These are phyloP conservation scores for Moniliella sp. DNA, from an alignment of 1,284 basidiomycete genomes.

Conservation along the genomic window DNA sequence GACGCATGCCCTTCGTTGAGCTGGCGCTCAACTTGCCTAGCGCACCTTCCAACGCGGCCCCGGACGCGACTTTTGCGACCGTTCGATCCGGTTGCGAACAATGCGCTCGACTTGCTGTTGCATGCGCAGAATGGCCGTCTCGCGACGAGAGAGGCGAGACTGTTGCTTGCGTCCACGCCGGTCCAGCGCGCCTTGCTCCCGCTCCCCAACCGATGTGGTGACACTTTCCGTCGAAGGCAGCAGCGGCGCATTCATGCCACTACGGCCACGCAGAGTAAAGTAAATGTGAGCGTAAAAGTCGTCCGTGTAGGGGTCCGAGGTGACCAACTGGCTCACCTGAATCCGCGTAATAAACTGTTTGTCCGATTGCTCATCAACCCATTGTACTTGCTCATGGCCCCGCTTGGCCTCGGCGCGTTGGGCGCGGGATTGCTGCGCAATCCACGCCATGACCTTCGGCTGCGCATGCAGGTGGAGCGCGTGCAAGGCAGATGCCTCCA, in stretches of 20 bases:
- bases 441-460: not conserved
- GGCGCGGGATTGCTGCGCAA: conserved; percentile 9
- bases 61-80: conserved; percentile 27
- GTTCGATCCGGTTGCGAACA: conserved; percentile 71
- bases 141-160: conserved; percentile 37
- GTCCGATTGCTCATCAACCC: conserved; percentile 96
- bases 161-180: conserved; percentile 5
- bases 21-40: no score
- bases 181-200: no score
- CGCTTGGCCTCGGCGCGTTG: conserved; percentile 15
- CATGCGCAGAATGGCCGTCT: conserved; percentile 88
- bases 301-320: conserved; percentile 69
- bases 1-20: no score
- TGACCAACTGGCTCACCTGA: conserved; percentile 84
- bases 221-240: no score
- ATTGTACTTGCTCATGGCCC: conserved; percentile 43
- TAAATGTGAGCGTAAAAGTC: conserved; percentile 97
- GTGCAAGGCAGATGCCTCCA: conserved; percentile 9
- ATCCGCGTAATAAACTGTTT: conserved; percentile 99
- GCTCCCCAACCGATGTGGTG: conserved; percentile 3
- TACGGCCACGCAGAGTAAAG: conserved; percentile 57
- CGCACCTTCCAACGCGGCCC: no score
- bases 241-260: conserved; percentile 34
- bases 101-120: conserved; percentile 89
- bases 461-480: not conserved